A percentile compares a stretch with the other conserved stretches of the same genome.
phyloP scores from a whole-genome alignment of 1,139 yeast genomes.

The Pichia sp. region DNA sequence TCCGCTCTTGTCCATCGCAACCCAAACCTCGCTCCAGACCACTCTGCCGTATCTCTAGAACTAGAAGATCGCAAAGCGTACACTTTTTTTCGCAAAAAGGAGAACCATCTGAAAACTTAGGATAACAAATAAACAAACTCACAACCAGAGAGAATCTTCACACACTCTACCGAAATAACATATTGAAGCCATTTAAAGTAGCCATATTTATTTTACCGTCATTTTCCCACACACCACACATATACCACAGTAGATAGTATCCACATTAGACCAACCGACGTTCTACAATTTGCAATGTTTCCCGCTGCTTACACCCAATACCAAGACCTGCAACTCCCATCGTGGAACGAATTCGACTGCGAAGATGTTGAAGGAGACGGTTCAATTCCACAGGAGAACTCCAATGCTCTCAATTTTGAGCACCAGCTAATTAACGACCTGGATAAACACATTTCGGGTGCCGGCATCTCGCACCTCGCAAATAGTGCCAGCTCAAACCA shows the following conservation, averaged over 20 bases:
- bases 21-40: not conserved
- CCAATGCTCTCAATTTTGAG: not conserved
- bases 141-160: too few species aligned
- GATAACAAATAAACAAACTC: not conserved
- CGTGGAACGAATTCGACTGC: conserved; percentile 11
- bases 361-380: not conserved
- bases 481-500: not conserved
- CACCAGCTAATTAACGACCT: not conserved
- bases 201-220: too few species aligned
- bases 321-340: conserved; percentile 9
- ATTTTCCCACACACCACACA: not conserved
- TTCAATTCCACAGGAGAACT: not conserved
- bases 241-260: not conserved
- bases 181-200: too few species aligned
- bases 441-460: not conserved
- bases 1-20: not conserved
- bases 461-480: not conserved
- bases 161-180: too few species aligned
- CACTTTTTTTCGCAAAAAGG: not conserved
- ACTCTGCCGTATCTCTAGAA: not conserved
- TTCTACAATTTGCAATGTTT: conserved; percentile 1
- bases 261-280: not conserved
- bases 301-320: conserved; percentile 2
- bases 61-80: not conserved
- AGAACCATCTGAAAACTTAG: not conserved